Percentiles rank a stretch among this genome's conserved stretches.
Conservation (phyloP, 1,139 yeast genomes). For the Geotrichum australiense region DNA sequence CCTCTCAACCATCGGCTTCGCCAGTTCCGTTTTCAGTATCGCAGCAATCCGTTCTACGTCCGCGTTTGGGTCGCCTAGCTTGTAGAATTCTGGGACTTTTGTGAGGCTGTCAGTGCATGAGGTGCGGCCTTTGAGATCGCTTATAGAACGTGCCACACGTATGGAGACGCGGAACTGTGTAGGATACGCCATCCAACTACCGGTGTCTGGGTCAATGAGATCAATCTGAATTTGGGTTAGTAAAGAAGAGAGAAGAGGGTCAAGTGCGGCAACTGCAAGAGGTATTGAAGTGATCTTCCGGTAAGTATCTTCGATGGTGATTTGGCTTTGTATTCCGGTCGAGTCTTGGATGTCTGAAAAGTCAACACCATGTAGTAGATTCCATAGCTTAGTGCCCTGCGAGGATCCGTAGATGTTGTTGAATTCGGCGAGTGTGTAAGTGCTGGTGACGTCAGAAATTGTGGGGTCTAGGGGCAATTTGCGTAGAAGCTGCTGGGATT, state of each 20-base stretch:
- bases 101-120: constrained; percentile 12
- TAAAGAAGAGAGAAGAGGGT: constrained; percentile 23
- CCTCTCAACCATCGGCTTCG: too few species aligned
- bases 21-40: too few species aligned
- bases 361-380: constrained; percentile 29
- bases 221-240: constrained; percentile 25
- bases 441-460: constrained; percentile 3
- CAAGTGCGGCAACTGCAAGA: constrained; percentile 21
- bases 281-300: constrained; percentile 16
- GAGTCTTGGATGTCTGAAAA: constrained; percentile 22
- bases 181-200: constrained; percentile 24
- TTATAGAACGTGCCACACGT: constrained; percentile 12
- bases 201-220: constrained; percentile 21
- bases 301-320: constrained; percentile 35
- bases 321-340: constrained; percentile 27
- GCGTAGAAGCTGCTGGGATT: constrained; percentile 4
- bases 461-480: constrained; percentile 6
- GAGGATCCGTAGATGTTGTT: constrained; percentile 16
- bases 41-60: too few species aligned
- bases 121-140: constrained; percentile 4
- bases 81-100: constrained; percentile 10
- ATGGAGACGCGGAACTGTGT: constrained; percentile 21
- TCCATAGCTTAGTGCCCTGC: constrained; percentile 26
- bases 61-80: constrained; percentile 2
- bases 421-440: constrained; percentile 6